These are phyloP conservation scores for Tylopilus rubrobrunneus DNA, from an alignment of 768 basidiomycete species.

Conservation along the genomic window DNA sequence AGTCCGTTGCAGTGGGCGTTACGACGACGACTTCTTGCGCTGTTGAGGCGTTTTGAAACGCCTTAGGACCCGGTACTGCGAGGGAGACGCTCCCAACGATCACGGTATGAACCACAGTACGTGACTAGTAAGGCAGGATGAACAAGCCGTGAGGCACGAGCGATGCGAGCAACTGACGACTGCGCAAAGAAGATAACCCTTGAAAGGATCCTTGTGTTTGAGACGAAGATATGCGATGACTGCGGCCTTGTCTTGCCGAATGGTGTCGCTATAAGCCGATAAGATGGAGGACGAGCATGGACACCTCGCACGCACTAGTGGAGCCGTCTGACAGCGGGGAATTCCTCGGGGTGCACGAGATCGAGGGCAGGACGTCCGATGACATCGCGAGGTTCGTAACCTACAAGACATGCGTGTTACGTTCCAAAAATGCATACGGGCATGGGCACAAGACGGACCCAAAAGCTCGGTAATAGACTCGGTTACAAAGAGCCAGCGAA, in stretches of 20 bases:
- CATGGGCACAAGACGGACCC: constrained; percentile 34
- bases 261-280: constrained; percentile 54
- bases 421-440: background rate
- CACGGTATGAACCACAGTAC: constrained; percentile 71
- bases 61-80: constrained; percentile 69
- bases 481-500: constrained; percentile 64
- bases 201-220: constrained; percentile 74
- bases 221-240: constrained; percentile 75
- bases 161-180: constrained; percentile 48
- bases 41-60: constrained; percentile 76
- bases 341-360: constrained; percentile 81
- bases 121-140: constrained; percentile 33
- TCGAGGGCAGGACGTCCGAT: constrained; percentile 66
- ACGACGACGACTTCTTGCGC: constrained; percentile 79
- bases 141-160: background rate
- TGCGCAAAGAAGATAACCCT: constrained; percentile 70
- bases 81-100: constrained; percentile 77
- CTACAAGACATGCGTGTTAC: constrained; percentile 31
- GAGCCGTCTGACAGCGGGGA: constrained; percentile 56
- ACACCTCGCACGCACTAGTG: constrained; percentile 51
- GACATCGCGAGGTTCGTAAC: constrained; percentile 71
- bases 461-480: constrained; percentile 63
- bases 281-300: background rate
- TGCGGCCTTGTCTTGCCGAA: constrained; percentile 75
- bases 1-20: constrained; percentile 52